Evolutionary conservation across 73 alveolate species (phyloP), one percentile per base, ranked within the genome.

Genomic region (Tetrahymena borealis): DNA sequence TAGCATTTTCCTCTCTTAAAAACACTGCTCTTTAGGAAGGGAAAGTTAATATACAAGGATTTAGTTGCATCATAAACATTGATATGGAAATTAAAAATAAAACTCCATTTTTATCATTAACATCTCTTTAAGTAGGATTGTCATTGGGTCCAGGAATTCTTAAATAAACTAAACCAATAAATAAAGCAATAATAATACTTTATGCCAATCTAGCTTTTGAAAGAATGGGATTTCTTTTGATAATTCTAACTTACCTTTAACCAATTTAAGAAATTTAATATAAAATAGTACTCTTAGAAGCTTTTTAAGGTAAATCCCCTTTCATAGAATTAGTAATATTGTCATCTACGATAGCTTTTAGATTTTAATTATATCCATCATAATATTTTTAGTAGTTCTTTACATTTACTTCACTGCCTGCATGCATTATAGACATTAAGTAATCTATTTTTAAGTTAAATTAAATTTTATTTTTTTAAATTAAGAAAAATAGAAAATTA

Each of bases 1-100:
- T 85, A 11, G 93, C n/a, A 41, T 85, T 93, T 39, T 93, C 95
- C 39, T 93, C 95, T 42, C 95, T 93, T 79, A 93, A 85, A 41
- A 93, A 93, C 13, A 93, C 95, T 36, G 60, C 91, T 33, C 95
- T 93, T 33, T 93, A 91, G 32, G 93, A 32, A 15, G 95, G 91
- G 43, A 93, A 93, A 33, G 90, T n/a, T 20, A 93, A 28, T 2
- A 93, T 42, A 4, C 43, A 60, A 6, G 95, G 95, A 16, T 79
- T 79, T 28, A 93, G 39, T 6, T 91, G 13, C 36, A 91, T 32
- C 78, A 93, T 60, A 20, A 90, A 38, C 39, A 38, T 78, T 32
- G 35, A 31, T 38, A 39, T 39, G 35, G 78, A 37, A 4, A 36
- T 39, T 20, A 93, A 85, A 39, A 85, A 93, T 36, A 93, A 93